Evolutionary conservation across 192 early-diverging fungal species (phyloP), one percentile per base, ranked within the genome.

Genomic region (Martensiomyces pterosporus): DNA sequence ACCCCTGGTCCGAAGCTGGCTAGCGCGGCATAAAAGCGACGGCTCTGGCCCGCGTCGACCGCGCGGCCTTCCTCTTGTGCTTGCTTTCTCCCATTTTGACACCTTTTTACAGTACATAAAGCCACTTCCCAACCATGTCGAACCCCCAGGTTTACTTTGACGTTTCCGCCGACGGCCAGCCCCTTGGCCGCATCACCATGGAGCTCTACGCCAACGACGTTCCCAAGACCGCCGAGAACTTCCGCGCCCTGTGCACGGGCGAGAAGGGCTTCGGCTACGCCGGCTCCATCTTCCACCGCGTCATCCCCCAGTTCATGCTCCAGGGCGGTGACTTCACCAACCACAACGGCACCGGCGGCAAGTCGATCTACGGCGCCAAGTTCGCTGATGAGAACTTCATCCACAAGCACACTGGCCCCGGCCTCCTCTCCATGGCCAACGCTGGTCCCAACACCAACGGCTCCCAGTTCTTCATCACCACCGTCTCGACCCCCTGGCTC

Each of bases 141-240:
- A 32, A 32, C 29, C 29, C 29, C 29, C 5, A 32, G 29, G 29
- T 32, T 32, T 32, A 8, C 29, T 32, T 32, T 32, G 29, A 32
- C 29, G 29, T 32, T 12, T 5, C 29, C 29, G 5, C 29, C 29
- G 12, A 32, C 40, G 54, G 46, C 23, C 39, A 41, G 39, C 37
- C 49, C 2, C 21, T 57, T 14, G 55, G 69, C 21, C 48, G 46
- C 26, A 61, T 73, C 24, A 51, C 43, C 35, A 61, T 73, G 16
- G 69, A 60, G 48, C 53, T 73, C 4, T 89, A 84, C 68, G 76
- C 77, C 37, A 83, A 95, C 57, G 82, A 82, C 24, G 82, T 86
- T 8, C 94, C 94, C 52, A 84, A 83, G 77, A 95, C 92, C 23
- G 83, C 86, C 35, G 88, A 97, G 67, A 97, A 97, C 84, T 97